Percentiles rank a stretch among this genome's conserved stretches.
Evolutionary conservation across 768 basidiomycete genomes (phyloP).

Genomic region (Suillus weaverae): DNA sequence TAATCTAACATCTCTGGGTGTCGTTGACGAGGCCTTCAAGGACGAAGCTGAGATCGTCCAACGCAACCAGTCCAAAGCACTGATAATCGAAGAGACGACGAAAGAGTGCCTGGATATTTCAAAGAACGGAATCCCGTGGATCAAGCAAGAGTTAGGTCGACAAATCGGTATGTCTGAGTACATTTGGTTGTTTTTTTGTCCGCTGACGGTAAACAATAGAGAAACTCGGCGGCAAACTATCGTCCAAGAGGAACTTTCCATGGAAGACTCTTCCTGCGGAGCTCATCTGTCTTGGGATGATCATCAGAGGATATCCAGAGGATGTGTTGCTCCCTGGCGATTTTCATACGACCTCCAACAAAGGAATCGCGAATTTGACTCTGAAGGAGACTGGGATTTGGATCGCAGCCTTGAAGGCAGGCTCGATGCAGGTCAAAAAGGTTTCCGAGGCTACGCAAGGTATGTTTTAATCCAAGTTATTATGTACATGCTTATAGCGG

Average conservation of each 20-base stretch:
- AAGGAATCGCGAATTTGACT: neutral
- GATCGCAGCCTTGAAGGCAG: neutral
- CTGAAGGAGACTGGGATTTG: neutral
- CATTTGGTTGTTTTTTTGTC: neutral
- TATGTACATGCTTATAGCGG: neutral
- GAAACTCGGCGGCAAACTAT: neutral
- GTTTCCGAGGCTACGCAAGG: neutral
- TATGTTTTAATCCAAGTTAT: neutral
- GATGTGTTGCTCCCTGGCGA: constrained; percentile 4
- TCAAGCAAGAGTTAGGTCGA: neutral
- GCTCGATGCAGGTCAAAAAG: neutral
- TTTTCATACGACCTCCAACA: neutral
- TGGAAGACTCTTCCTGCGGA: constrained; percentile 1
- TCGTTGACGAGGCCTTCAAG: neutral
- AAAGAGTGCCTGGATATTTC: neutral
- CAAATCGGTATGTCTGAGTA: neutral
- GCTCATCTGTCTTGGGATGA: neutral
- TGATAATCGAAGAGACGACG: neutral
- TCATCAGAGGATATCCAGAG: neutral
- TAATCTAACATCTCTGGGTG: neutral
- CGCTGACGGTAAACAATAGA: neutral
- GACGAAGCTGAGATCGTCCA: neutral
- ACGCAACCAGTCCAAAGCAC: neutral
- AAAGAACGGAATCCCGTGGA: neutral
- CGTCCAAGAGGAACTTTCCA: constrained; percentile 3